Evolutionary conservation across 148 eudicot genomes (phyloP).

Genomic region (Spergularia bocconei): DNA sequence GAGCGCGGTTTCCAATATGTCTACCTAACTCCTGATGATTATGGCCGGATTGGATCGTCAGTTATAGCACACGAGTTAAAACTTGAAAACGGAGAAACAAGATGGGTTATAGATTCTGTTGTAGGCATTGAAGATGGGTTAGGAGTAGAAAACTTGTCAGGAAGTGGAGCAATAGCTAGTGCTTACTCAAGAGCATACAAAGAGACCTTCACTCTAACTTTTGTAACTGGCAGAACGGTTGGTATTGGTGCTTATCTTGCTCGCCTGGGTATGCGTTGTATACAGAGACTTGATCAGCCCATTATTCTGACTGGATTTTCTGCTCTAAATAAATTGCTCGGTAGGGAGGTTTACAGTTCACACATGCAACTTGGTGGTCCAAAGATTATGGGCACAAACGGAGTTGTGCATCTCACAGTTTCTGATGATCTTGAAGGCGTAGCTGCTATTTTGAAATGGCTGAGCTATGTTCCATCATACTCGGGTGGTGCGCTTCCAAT

Average conservation of each 20-base stretch:
- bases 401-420: slow-evolving; percentile 89
- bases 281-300: slow-evolving; percentile 97
- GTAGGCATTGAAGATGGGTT: slow-evolving; percentile 93
- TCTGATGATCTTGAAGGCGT: slow-evolving; percentile 93
- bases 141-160: slow-evolving; percentile 91
- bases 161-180: slow-evolving; percentile 99
- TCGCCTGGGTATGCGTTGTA: slow-evolving; percentile 98
- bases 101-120: slow-evolving; percentile 93
- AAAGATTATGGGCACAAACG: slow-evolving; percentile 96
- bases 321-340: slow-evolving; percentile 90
- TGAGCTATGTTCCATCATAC: slow-evolving; percentile 81
- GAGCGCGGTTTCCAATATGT: slow-evolving; percentile 87
- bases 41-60: slow-evolving; percentile 52
- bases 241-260: slow-evolving; percentile 99
- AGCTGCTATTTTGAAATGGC: slow-evolving; percentile 83
- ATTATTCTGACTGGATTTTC: slow-evolving; percentile 95
- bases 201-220: slow-evolving; percentile 93
- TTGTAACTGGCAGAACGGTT: slow-evolving; percentile 93
- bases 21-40: slow-evolving; percentile 83
- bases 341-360: slow-evolving; percentile 97
- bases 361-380: slow-evolving; percentile 99
- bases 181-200: slow-evolving; percentile 91
- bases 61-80: slow-evolving; percentile 84
- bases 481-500: slow-evolving; percentile 92
- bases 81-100: slow-evolving; percentile 62